Conservation (phyloP, 192 early-diverging fungal genomes). For the Coemansia sp. region DNA sequence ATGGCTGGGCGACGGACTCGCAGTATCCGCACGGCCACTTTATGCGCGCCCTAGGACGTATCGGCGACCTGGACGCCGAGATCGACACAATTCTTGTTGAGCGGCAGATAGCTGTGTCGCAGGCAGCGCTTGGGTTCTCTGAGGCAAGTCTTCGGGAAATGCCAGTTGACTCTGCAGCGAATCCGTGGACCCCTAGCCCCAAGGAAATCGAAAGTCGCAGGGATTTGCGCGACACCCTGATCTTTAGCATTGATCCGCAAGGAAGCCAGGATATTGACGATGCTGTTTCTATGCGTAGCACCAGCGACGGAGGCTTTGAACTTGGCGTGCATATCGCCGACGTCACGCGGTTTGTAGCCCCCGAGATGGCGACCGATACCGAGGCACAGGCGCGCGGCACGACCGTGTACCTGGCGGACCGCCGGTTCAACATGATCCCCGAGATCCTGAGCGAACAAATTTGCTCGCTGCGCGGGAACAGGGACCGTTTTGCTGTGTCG, state of each 20-base stretch:
- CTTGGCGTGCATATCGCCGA: slow-evolving; percentile 82
- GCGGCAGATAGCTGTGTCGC: slow-evolving; percentile 72
- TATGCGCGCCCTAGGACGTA: slow-evolving; percentile 65
- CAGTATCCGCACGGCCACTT: slow-evolving; percentile 79
- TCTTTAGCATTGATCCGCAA: slow-evolving; percentile 74
- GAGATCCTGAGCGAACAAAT: slow-evolving; percentile 68
- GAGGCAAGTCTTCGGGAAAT: slow-evolving; percentile 65
- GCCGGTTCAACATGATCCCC: slow-evolving; percentile 81
- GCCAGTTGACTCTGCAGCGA: slow-evolving; percentile 56
- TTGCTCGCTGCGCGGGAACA: slow-evolving; percentile 67
- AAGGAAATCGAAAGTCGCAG: slow-evolving; percentile 33
- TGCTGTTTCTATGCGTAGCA: slow-evolving; percentile 64
- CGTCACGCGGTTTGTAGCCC: slow-evolving; percentile 66
- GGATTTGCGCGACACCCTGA: slow-evolving; percentile 45
- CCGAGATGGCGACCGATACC: slow-evolving; percentile 63
- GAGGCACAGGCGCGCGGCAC: slow-evolving; percentile 74
- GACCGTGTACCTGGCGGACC: slow-evolving; percentile 76
- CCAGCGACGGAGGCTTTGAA: slow-evolving; percentile 56
- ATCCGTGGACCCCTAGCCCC: slow-evolving; percentile 58
- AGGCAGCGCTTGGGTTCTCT: slow-evolving; percentile 68
- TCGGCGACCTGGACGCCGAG: slow-evolving; percentile 69
- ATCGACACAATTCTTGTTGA: slow-evolving; percentile 77
- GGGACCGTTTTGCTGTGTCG: slow-evolving; percentile 73
- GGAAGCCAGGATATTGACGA: slow-evolving; percentile 83
- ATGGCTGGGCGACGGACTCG: slow-evolving; percentile 68